phyloP scores from a whole-genome alignment of 352 stramenopile species.

The Pythium guiyangense region DNA sequence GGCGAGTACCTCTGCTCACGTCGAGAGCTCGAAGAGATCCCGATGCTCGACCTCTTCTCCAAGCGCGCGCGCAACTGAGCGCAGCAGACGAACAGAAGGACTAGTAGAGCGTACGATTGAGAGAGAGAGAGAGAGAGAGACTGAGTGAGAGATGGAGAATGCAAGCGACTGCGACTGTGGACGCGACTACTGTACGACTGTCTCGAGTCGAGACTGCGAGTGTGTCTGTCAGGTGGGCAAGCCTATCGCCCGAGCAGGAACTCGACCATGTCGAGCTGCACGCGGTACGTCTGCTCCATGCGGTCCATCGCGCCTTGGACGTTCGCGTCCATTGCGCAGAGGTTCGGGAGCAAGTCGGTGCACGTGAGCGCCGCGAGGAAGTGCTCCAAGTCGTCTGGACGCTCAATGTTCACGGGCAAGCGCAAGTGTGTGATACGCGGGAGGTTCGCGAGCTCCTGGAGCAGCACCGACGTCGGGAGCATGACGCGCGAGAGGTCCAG shows the following conservation, averaged over 20 bases:
- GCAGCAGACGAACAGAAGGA: neutral
- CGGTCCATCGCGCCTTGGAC: conserved; percentile 60
- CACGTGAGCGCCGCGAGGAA: conserved; percentile 65
- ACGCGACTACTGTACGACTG: neutral
- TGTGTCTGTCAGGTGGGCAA: too few relatives aligned
- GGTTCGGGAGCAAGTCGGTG: conserved; percentile 33
- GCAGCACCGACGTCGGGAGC: conserved; percentile 56
- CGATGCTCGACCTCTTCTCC: conserved; percentile 83
- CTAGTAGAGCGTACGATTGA: neutral
- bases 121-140: conserved; percentile 1
- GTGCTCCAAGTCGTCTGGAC: conserved; percentile 71
- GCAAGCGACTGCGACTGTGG: neutral
- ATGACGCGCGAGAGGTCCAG: conserved; percentile 55
- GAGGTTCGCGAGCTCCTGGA: conserved; percentile 49
- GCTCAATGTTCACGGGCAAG: conserved; percentile 53
- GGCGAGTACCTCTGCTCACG: conserved; percentile 87
- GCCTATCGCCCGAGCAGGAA: conserved; percentile 40
- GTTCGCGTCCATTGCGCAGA: conserved; percentile 53
- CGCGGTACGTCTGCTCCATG: conserved; percentile 63
- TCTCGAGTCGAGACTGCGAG: neutral
- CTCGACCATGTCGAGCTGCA: conserved; percentile 65
- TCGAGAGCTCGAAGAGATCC: conserved; percentile 85
- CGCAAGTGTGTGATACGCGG: conserved; percentile 57
- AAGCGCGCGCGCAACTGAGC: conserved; percentile 58
- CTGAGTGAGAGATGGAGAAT: neutral